These are phyloP conservation scores for Diaporthe sp. DNA, from an alignment of 2,329 filamentous ascomycete genomes.

Conservation along the genomic window DNA sequence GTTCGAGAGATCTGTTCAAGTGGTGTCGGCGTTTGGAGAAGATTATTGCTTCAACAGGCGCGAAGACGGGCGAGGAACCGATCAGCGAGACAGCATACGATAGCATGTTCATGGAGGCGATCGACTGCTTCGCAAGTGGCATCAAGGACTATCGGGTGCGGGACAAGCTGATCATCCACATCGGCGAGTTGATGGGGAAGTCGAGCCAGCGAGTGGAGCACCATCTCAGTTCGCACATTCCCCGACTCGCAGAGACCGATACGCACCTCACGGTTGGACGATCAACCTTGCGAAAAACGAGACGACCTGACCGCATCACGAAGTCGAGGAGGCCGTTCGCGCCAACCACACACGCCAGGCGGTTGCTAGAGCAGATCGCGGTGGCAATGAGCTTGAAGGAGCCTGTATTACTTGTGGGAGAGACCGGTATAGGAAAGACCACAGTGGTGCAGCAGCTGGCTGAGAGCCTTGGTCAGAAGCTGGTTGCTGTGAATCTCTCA, in stretches of 20 bases:
- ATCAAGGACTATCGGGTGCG: slow-evolving; percentile 75
- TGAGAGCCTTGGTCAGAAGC: slow-evolving; percentile 83
- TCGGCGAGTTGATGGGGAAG: slow-evolving; percentile 90
- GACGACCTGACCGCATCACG: slow-evolving; percentile 60
- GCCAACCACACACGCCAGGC: slow-evolving; percentile 85
- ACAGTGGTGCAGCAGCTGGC: slow-evolving; percentile 95
- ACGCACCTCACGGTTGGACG: slow-evolving; percentile 74
- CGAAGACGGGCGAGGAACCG: slow-evolving; percentile 76
- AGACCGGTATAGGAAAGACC: slow-evolving; percentile 98
- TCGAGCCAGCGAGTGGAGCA: slow-evolving; percentile 85
- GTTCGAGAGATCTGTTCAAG: slow-evolving; percentile 83
- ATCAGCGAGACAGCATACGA: slow-evolving; percentile 80
- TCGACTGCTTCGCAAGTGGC: slow-evolving; percentile 92
- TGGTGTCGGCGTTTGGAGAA: slow-evolving; percentile 85
- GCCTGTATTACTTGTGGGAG: slow-evolving; percentile 93
- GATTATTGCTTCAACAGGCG: slow-evolving; percentile 71
- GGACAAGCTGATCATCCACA: slow-evolving; percentile 71
- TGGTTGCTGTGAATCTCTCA: slow-evolving; percentile 94
- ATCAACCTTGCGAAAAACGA: slow-evolving; percentile 71
- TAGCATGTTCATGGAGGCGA: slow-evolving; percentile 91
- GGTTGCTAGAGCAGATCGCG: slow-evolving; percentile 88
- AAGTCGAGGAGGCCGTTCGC: slow-evolving; percentile 81
- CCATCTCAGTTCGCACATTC: slow-evolving; percentile 79
- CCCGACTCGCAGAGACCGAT: slow-evolving; percentile 74
- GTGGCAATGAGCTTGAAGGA: slow-evolving; percentile 87